These are phyloP conservation scores for Penicillium cataractarum DNA, from an alignment of 495 filamentous ascomycete genomes.

Conservation along the genomic window DNA sequence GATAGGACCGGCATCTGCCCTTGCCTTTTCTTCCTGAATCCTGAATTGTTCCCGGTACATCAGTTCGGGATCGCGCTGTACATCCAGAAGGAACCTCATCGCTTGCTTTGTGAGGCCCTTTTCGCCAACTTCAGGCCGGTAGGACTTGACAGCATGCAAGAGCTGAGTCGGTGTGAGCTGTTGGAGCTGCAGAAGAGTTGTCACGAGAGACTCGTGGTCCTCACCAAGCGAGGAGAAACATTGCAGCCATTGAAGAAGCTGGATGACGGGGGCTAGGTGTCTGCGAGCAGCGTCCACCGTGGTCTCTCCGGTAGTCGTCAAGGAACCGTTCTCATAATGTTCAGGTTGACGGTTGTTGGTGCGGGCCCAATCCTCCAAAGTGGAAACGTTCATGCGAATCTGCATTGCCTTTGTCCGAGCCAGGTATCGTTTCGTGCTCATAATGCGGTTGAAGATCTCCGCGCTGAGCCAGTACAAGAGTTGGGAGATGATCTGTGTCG, in stretches of 20 bases:
- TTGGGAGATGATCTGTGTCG: constrained; percentile 87
- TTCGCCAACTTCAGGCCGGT: constrained; percentile 93
- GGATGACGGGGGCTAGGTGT: constrained; percentile 88
- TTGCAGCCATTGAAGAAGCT: constrained; percentile 96
- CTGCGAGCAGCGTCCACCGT: constrained; percentile 79
- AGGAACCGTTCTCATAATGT: constrained; percentile 92
- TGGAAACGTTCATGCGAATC: constrained; percentile 97
- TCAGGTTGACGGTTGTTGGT: constrained; percentile 92
- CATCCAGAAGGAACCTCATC: constrained; percentile 78
- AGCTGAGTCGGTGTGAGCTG: constrained; percentile 83
- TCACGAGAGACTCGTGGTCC: constrained; percentile 82
- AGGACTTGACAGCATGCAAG: constrained; percentile 90
- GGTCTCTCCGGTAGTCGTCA: constrained; percentile 81
- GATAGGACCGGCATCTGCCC: constrained; percentile 26
- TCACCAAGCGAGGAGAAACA: constrained; percentile 97
- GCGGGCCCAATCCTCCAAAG: constrained; percentile 93
- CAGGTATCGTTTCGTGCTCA: constrained; percentile 92
- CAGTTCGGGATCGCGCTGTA: constrained; percentile 68
- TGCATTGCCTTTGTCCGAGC: constrained; percentile 99
- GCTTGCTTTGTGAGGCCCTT: constrained; percentile 84
- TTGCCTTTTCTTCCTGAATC: constrained; percentile 38
- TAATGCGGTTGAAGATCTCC: constrained; percentile 97
- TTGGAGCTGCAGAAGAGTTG: constrained; percentile 86
- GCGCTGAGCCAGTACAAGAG: constrained; percentile 96
- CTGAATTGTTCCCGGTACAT: constrained; percentile 41